Base-by-base conservation (phyloP, 192 early-diverging fungal species). In the Coemansia furcata region DNA sequence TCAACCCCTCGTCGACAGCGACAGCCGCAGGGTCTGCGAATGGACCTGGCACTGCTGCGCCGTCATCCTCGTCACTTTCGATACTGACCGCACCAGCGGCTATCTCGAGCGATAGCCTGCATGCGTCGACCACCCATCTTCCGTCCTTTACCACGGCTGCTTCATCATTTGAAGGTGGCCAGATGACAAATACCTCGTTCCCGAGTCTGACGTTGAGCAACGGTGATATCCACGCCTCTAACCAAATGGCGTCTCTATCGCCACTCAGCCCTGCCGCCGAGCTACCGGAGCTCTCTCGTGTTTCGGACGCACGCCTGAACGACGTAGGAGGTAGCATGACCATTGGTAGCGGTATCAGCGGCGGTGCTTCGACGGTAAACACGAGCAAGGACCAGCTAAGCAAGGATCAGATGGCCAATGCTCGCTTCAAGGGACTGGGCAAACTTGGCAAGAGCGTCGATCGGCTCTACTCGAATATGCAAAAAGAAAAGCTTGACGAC, bases 361-460 rank as follows among this genome's bases (percentile, higher is more conserved):
- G 63, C 29, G 54, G 70, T 50, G 32, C 39, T 14, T 69, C 68
- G 17, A 54, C 62, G 26, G 35, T 39, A 7, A 72, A 60, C 54
- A 23, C 62, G 46, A 73, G 59, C 59, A 62, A 70, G n/a, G 73
- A 80, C n/a, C 69, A 71, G 62, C 43, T 83, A 42, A 69, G 50
- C 68, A 83, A 78, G 66, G 80, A 82, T 46, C 79, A 76, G 38
- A 73, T 81, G 73, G 54, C 69, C 61, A 81, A 81, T 30, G 63
- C 74, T 12, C 68, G 80, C 30, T 83, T 83, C 66, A 77, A 78
- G 47, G 76, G 80, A 3, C 57, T 83, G 4, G 80, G 80, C 6
- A 83, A 83, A 62, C 72, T 83, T 5, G 80, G 80, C 33, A 83
- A 83, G 46, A 83, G 80, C 61, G 80, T 83, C n/a, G 80, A 83